Conservation (phyloP, 345 rosid species). For the Anacardium occidentale region DNA sequence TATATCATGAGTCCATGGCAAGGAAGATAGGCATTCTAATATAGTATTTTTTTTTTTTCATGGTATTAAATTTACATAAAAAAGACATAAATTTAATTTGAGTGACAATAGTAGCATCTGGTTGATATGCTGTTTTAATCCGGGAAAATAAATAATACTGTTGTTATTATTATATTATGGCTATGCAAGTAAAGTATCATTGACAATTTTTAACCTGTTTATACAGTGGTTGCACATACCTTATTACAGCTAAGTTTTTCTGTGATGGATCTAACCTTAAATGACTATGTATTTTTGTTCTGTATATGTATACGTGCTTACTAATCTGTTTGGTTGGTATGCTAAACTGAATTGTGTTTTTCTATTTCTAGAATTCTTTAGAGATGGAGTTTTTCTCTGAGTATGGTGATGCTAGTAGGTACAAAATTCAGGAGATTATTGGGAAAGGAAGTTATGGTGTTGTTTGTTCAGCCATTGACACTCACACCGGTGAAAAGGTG, state of each 20-base stretch:
- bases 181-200: not conserved
- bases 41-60: too few relatives aligned
- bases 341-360: constrained; percentile 7
- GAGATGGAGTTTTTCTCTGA: constrained; percentile 91
- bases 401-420: constrained; percentile 87
- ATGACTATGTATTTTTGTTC: not conserved
- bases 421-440: constrained; percentile 81
- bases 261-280: not conserved
- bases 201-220: not conserved
- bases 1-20: too few relatives aligned
- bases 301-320: not conserved
- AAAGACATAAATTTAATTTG: not conserved
- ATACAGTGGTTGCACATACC: not conserved
- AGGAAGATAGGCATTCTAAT: too few relatives aligned
- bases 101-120: not conserved
- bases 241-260: too few relatives aligned
- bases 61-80: too few relatives aligned
- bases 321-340: not conserved
- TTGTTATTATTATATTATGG: too few relatives aligned
- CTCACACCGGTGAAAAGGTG: constrained; percentile 79
- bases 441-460: constrained; percentile 97
- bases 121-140: constrained; percentile 2
- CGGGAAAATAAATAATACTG: too few relatives aligned
- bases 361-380: constrained; percentile 54
- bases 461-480: constrained; percentile 89